Evolutionary conservation across 768 basidiomycete genomes (phyloP).

Genomic region (Russula ochroleuca): DNA sequence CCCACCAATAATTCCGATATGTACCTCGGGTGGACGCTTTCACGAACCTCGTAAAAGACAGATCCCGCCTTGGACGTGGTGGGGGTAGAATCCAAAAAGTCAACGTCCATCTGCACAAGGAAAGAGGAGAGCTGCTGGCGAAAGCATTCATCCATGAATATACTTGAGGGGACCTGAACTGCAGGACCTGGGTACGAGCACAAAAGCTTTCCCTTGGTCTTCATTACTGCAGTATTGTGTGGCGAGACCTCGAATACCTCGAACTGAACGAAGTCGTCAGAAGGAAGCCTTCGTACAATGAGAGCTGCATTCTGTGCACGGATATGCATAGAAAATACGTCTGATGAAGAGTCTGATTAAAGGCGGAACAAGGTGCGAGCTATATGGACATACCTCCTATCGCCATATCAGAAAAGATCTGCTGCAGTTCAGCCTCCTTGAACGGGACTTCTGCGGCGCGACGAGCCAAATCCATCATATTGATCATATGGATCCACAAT

Average conservation of each 20-base stretch:
- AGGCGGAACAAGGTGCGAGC: background rate
- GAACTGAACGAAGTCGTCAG: conserved; percentile 33
- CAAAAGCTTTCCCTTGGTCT: conserved; percentile 40
- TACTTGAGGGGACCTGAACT: conserved; percentile 35
- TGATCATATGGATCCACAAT: conserved; percentile 15
- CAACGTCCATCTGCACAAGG: conserved; percentile 37
- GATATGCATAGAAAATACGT: conserved; percentile 39
- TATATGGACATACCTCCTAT: conserved; percentile 4
- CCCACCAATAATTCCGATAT: conserved; percentile 47
- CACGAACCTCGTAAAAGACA: conserved; percentile 36
- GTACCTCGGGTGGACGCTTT: conserved; percentile 43
- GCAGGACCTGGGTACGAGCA: conserved; percentile 46
- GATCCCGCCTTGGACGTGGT: conserved; percentile 36
- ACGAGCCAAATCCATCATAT: conserved; percentile 3
- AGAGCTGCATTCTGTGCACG: conserved; percentile 48
- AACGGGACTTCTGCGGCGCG: background rate
- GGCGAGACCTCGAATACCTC: conserved; percentile 49
- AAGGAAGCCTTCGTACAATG: conserved; percentile 27
- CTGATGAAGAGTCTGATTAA: conserved; percentile 30
- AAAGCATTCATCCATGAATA: conserved; percentile 35
- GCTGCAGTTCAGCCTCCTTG: background rate
- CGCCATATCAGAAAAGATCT: conserved; percentile 3
- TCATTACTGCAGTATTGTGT: conserved; percentile 36
- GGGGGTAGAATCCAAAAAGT: conserved; percentile 36
- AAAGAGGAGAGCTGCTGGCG: conserved; percentile 38